phyloP scores from a whole-genome alignment of 2,329 filamentous ascomycete species.

The Metarhizium humberi region DNA sequence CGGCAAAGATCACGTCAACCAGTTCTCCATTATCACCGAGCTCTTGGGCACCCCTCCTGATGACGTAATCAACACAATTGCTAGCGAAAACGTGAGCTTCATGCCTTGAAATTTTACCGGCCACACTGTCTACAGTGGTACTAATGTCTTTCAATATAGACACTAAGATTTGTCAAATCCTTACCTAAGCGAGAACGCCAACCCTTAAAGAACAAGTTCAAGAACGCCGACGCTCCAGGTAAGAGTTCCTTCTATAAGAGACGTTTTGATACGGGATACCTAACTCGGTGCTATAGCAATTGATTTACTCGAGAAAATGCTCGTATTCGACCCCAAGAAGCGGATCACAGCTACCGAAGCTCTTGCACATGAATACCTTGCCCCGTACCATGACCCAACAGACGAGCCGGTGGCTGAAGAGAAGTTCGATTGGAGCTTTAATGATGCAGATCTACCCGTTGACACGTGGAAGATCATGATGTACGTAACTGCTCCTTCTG shows the following conservation, averaged over 20 bases:
- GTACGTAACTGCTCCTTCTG: slow-evolving; percentile 41
- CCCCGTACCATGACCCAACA: slow-evolving; percentile 93
- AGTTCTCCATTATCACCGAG: slow-evolving; percentile 99
- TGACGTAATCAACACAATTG: slow-evolving; percentile 97
- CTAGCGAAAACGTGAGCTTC: slow-evolving; percentile 79
- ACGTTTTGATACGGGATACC: background rate
- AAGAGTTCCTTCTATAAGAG: slow-evolving; percentile 17
- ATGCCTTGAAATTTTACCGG: background rate
- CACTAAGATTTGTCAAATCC: slow-evolving; percentile 92
- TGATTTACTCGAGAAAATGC: slow-evolving; percentile 90
- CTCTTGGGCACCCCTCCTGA: slow-evolving; percentile 91
- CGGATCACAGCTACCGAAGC: slow-evolving; percentile 80
- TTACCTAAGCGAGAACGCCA: slow-evolving; percentile 90
- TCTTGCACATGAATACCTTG: slow-evolving; percentile 84
- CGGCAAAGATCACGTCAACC: slow-evolving; percentile 98
- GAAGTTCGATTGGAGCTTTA: slow-evolving; percentile 99
- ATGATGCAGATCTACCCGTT: slow-evolving; percentile 91
- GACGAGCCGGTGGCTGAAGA: slow-evolving; percentile 93
- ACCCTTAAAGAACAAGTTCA: slow-evolving; percentile 81
- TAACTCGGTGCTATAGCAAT: slow-evolving; percentile 50
- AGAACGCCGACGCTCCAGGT: slow-evolving; percentile 84
- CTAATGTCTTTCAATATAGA: slow-evolving; percentile 41
- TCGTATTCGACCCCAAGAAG: slow-evolving; percentile 97
- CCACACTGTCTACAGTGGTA: background rate
- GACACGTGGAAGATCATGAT: slow-evolving; percentile 99